Evolutionary conservation across 768 basidiomycete genomes (phyloP).

Genomic region (Xerocomellus dryophilus): DNA sequence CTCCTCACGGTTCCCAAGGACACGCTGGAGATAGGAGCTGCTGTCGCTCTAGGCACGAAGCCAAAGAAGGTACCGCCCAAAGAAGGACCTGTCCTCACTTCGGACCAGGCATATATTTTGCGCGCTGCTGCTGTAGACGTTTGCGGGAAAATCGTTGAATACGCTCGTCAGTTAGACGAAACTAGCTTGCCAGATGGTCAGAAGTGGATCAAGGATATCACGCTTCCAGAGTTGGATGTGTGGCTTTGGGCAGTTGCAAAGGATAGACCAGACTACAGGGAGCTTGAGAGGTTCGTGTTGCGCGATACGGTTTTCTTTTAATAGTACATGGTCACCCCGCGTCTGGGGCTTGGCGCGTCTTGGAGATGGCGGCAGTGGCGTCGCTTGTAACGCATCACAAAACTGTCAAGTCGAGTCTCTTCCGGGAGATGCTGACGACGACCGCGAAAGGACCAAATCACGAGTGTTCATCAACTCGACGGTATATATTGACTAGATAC

Average conservation of each 20-base stretch:
- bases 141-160: constrained; percentile 63
- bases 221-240: constrained; percentile 59
- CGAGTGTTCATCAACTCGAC: not conserved
- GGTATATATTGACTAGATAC: not conserved
- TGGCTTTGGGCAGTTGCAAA: constrained; percentile 87
- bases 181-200: constrained; percentile 25
- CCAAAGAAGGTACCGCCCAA: constrained; percentile 26
- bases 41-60: constrained; percentile 12
- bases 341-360: not conserved
- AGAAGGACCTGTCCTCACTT: constrained; percentile 54
- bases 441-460: constrained; percentile 8
- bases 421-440: too few species aligned
- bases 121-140: constrained; percentile 81
- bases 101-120: constrained; percentile 64
- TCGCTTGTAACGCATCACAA: not conserved
- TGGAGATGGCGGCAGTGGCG: constrained; percentile 2
- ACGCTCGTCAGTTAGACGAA: constrained; percentile 39
- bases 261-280: constrained; percentile 68
- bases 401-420: not conserved
- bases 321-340: constrained; percentile 1
- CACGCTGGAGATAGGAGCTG: constrained; percentile 1
- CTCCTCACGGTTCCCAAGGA: constrained; percentile 39
- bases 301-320: constrained; percentile 69
- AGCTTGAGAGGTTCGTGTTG: constrained; percentile 63
- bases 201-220: constrained; percentile 55